Conservation (phyloP, 2,329 filamentous ascomycete genomes). For the Trichoderma sp. region DNA sequence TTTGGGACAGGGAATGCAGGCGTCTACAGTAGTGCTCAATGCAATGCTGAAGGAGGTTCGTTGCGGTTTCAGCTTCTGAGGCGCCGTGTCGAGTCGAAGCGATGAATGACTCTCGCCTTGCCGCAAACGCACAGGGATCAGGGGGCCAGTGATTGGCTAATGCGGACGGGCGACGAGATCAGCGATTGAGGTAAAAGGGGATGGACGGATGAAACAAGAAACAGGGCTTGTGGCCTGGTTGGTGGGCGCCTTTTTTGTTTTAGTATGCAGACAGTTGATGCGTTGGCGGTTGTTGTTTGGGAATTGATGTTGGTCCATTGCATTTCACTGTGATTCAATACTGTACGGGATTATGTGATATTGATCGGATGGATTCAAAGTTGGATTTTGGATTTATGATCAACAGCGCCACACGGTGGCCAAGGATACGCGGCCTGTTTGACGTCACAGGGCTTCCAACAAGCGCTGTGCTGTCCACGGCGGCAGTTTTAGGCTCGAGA, state of each 20-base stretch:
- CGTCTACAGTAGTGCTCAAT: background rate
- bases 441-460: conserved; percentile 13
- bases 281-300: background rate
- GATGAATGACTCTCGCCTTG: conserved; percentile 14
- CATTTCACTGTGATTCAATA: too few relatives aligned
- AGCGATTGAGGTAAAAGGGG: background rate
- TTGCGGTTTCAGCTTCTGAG: conserved; percentile 8
- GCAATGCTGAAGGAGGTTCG: background rate
- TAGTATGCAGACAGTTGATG: background rate
- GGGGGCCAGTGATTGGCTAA: conserved; percentile 7
- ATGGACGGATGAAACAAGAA: conserved; percentile 8
- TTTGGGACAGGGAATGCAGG: background rate
- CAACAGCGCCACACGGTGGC: background rate
- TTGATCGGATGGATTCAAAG: background rate
- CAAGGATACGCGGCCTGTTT: conserved; percentile 5
- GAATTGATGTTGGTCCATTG: background rate
- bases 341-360: background rate
- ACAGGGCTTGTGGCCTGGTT: background rate
- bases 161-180: background rate
- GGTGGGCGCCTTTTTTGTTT: background rate
- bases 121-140: conserved; percentile 1
- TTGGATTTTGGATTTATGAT: background rate
- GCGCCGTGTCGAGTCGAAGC: conserved; percentile 5
- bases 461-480: background rate
- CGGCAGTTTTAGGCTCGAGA: background rate